Percentiles rank a stretch among this genome's conserved stretches.
phyloP scores from a whole-genome alignment of 129 eudicot genomes.

The Saussurea involucrata region DNA sequence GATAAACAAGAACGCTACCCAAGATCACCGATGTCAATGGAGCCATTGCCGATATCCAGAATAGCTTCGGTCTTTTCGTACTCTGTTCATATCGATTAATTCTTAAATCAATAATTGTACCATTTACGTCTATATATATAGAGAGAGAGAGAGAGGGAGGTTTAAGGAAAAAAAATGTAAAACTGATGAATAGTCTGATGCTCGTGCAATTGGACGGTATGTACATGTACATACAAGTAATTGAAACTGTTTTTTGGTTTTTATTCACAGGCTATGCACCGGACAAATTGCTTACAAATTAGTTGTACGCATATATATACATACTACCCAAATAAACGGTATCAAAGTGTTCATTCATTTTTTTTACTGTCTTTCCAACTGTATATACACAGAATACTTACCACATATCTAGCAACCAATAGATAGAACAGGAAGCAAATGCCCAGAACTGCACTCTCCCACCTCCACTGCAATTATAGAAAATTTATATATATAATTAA shows the following conservation, averaged over 20 bases:
- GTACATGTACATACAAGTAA: no score
- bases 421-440: slow-evolving; percentile 77
- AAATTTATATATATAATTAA: neutral
- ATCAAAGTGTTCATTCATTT: no score
- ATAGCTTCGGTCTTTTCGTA: slow-evolving; percentile 60
- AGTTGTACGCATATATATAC: no score
- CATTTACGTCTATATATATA: neutral
- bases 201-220: no score
- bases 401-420: slow-evolving; percentile 58
- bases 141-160: no score
- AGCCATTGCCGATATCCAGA: slow-evolving; percentile 95
- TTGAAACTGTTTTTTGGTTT: no score
- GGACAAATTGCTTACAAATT: no score
- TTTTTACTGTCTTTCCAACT: no score
- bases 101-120: neutral
- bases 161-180: no score
- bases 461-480: slow-evolving; percentile 77
- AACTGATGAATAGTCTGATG: no score
- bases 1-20: slow-evolving; percentile 77
- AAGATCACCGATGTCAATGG: slow-evolving; percentile 81
- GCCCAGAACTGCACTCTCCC: slow-evolving; percentile 96
- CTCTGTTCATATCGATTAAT: slow-evolving; percentile 43
- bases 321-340: no score
- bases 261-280: no score
- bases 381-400: slow-evolving; percentile 30